Conservation (phyloP, 305 asterid species). For the Lippia alba region DNA sequence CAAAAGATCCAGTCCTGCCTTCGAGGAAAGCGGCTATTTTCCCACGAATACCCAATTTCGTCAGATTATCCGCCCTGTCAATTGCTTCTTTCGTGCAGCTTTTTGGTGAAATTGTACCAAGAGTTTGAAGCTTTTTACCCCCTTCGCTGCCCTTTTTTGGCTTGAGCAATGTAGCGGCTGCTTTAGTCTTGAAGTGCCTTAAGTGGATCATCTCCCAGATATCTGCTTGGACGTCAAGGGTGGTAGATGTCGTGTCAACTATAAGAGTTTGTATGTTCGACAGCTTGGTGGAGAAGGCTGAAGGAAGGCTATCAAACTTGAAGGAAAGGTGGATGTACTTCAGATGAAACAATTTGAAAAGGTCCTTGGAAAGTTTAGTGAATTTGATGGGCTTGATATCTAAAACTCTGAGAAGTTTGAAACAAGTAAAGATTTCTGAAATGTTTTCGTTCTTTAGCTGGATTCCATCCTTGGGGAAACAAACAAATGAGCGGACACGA, state of each 20-base stretch:
- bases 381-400: conserved; percentile 36
- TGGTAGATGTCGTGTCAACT: conserved; percentile 34
- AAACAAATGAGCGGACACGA: conserved; percentile 40
- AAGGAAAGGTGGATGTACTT: conserved; percentile 39
- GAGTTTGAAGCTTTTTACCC: conserved; percentile 39
- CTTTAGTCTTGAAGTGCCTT: conserved; percentile 40
- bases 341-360: conserved; percentile 38
- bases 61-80: conserved; percentile 32
- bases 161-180: conserved; percentile 31
- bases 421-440: conserved; percentile 31
- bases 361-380: conserved; percentile 31
- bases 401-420: conserved; percentile 42
- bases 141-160: conserved; percentile 9
- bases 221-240: conserved; percentile 38
- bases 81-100: conserved; percentile 38
- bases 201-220: conserved; percentile 43
- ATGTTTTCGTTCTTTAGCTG: not conserved
- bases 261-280: conserved; percentile 44
- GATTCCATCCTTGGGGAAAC: conserved; percentile 32
- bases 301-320: conserved; percentile 35
- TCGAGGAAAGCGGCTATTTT: conserved; percentile 25
- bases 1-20: conserved; percentile 28
- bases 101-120: conserved; percentile 37
- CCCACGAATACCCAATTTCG: conserved; percentile 42
- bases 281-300: conserved; percentile 34